phyloP scores from a whole-genome alignment of 2,329 filamentous ascomycete genomes.

The Colletotrichum graminicola region DNA sequence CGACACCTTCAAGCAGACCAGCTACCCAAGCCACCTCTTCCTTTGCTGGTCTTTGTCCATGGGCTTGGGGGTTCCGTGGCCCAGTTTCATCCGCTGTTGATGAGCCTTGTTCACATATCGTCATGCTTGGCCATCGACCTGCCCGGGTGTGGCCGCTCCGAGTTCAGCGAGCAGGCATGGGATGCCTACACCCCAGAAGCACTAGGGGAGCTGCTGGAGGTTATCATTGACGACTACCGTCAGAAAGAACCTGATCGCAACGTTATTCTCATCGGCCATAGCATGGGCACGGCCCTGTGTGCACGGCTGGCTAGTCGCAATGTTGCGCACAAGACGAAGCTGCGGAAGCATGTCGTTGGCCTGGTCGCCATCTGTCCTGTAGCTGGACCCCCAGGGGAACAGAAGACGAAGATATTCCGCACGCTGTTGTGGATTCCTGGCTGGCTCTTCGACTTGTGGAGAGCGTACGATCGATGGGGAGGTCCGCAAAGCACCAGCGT shows the following conservation, averaged over 20 bases:
- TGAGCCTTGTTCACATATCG: constrained; percentile 83
- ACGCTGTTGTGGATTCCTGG: constrained; percentile 77
- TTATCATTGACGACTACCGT: constrained; percentile 79
- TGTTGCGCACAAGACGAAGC: constrained; percentile 59
- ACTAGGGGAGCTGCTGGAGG: constrained; percentile 79
- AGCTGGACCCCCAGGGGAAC: constrained; percentile 70
- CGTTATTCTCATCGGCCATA: constrained; percentile 87
- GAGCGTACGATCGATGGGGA: constrained; percentile 82
- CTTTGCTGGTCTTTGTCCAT: constrained; percentile 90
- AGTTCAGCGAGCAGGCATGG: constrained; percentile 78
- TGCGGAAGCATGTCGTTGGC: constrained; percentile 77
- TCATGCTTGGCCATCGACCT: constrained; percentile 91
- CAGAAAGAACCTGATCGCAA: constrained; percentile 75
- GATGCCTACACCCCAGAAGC: constrained; percentile 84
- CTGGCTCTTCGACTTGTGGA: constrained; percentile 80
- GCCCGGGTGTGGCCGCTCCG: constrained; percentile 87
- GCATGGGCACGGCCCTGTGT: constrained; percentile 86
- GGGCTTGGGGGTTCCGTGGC: constrained; percentile 92
- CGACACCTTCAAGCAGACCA: constrained; percentile 86
- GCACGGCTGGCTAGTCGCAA: constrained; percentile 73
- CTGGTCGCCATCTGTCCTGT: constrained; percentile 86
- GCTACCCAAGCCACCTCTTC: constrained; percentile 79
- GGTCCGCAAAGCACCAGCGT: constrained; percentile 85
- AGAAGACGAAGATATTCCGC: constrained; percentile 60
- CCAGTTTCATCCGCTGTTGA: constrained; percentile 86